Percentiles rank a stretch among this genome's conserved stretches.
Evolutionary conservation across 208 protist genomes (phyloP).

Genomic region (Leishmania guyanensis): DNA sequence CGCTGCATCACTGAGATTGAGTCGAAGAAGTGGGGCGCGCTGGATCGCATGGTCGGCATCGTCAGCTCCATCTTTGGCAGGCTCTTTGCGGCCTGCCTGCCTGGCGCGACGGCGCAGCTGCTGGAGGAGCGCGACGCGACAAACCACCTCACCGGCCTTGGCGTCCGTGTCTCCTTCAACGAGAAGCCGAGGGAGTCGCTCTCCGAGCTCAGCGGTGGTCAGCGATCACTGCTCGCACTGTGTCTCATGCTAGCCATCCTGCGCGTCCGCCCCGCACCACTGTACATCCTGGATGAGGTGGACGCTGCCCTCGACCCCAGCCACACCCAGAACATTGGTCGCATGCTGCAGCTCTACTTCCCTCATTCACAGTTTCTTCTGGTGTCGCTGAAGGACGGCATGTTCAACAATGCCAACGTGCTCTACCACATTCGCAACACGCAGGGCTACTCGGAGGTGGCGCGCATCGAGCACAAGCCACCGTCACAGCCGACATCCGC

Average conservation of each 20-base stretch:
- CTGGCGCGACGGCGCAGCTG: conserved; percentile 93
- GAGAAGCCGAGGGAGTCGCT: conserved; percentile 97
- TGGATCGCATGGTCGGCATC: conserved; percentile 95
- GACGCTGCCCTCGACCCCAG: conserved; percentile 99
- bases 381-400: conserved; percentile 99
- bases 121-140: conserved; percentile 84
- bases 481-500: neutral
- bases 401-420: conserved; percentile 99
- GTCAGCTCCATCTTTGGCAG: conserved; percentile 97
- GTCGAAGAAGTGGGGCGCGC: conserved; percentile 97
- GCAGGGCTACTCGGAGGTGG: conserved; percentile 88
- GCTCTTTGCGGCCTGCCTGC: conserved; percentile 98
- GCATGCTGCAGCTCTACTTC: conserved; percentile 98
- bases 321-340: conserved; percentile 99
- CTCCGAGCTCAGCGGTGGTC: conserved; percentile 99
- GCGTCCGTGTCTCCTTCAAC: conserved; percentile 97
- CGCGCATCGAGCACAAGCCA: conserved; percentile 54
- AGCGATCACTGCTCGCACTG: conserved; percentile 99
- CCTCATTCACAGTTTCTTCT: conserved; percentile 99
- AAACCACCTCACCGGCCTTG: conserved; percentile 89
- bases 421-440: conserved; percentile 98
- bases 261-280: conserved; percentile 98
- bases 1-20: conserved; percentile 97
- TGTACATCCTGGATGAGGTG: conserved; percentile 99
- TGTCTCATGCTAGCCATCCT: conserved; percentile 99